phyloP scores from a whole-genome alignment of 164 flowering plant genomes.

The Umbellularia californica region DNA sequence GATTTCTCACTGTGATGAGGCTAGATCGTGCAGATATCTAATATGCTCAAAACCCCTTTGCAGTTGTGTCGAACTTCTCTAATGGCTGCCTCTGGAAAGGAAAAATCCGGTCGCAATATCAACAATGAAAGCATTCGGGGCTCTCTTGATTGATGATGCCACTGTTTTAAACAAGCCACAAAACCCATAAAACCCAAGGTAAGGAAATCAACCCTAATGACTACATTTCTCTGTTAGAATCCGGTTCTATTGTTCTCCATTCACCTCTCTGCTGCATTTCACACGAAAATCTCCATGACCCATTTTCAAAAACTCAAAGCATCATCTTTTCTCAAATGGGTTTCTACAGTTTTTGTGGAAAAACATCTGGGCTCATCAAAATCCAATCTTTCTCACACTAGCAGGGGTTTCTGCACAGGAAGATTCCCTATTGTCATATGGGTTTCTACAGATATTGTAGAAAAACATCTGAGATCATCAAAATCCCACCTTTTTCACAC shows the following conservation, averaged over 20 bases:
- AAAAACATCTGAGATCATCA: not conserved
- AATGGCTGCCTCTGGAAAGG: not conserved
- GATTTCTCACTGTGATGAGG: too few relatives aligned
- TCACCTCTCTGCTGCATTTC: not conserved
- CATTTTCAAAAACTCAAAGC: constrained; percentile 1
- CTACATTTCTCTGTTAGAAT: not conserved
- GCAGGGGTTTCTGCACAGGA: not conserved
- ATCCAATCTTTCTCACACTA: not conserved
- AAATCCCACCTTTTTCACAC: not conserved
- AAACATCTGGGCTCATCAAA: not conserved
- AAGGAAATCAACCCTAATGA: constrained; percentile 1
- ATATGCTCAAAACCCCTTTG: too few relatives aligned
- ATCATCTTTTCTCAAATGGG: constrained; percentile 2
- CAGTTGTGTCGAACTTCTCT: not conserved
- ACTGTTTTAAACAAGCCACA: not conserved
- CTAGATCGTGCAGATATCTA: too few relatives aligned
- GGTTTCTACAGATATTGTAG: not conserved
- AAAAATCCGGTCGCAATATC: not conserved
- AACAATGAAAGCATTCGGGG: too few relatives aligned
- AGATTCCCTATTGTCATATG: not conserved
- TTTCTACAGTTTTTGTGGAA: not conserved
- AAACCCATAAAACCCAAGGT: not conserved
- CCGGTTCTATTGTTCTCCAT: not conserved
- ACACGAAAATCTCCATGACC: constrained; percentile 3
- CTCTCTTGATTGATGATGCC: not conserved